Conservation (phyloP, 148 eudicot species). For the Amaranthus cruentus region DNA sequence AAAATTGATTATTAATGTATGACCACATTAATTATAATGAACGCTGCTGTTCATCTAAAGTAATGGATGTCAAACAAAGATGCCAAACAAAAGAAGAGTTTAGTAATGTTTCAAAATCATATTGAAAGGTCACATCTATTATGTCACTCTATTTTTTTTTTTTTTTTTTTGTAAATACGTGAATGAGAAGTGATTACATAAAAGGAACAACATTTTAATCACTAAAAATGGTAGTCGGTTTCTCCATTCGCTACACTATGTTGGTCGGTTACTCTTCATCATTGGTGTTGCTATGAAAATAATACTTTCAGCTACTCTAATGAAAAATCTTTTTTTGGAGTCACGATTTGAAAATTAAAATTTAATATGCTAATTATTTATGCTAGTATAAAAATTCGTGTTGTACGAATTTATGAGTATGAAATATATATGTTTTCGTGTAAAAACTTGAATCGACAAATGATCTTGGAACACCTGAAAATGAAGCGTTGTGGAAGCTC, state of each 20-base stretch:
- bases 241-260: neutral
- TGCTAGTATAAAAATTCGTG: too few species aligned
- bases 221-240: neutral
- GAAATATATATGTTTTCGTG: too few species aligned
- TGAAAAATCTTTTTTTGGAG: too few species aligned
- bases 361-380: too few species aligned
- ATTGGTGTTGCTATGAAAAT: neutral
- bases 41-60: neutral
- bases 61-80: neutral
- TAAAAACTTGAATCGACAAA: too few species aligned
- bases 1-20: neutral
- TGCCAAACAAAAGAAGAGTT: neutral
- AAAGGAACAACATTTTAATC: neutral
- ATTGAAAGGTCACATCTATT: neutral
- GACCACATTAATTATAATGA: neutral
- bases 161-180: neutral
- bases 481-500: too few species aligned
- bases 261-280: neutral
- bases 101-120: neutral
- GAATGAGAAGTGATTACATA: neutral
- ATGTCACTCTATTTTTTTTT: neutral
- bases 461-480: too few species aligned
- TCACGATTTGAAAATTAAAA: too few species aligned
- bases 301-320: too few species aligned
- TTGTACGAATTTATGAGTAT: too few species aligned